A percentile compares a stretch with the other conserved stretches of the same genome.
Conservation (phyloP, 108 stramenopile genomes). For the Fistulifera solaris region DNA sequence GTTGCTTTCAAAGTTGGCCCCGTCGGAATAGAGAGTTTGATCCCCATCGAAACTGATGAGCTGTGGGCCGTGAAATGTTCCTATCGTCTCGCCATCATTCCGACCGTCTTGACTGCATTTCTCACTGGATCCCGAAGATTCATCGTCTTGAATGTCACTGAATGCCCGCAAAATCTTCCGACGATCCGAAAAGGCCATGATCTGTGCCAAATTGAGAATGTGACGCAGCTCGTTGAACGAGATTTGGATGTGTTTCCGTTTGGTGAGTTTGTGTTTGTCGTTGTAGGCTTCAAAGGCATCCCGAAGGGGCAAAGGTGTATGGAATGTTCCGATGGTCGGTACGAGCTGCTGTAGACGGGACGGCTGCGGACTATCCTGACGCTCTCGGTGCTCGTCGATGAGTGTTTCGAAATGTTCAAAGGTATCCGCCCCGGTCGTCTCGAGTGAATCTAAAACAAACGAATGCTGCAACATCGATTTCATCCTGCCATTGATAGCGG, state of each 20-base stretch:
- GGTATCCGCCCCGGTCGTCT: constrained; percentile 75
- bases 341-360: constrained; percentile 60
- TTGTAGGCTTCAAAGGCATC: constrained; percentile 80
- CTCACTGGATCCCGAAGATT: background rate
- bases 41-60: constrained; percentile 91
- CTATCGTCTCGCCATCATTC: background rate
- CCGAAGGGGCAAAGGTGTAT: constrained; percentile 71
- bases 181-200: constrained; percentile 59
- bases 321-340: constrained; percentile 82
- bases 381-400: constrained; percentile 74
- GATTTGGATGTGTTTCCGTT: constrained; percentile 73
- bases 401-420: constrained; percentile 84
- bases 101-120: background rate
- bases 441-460: constrained; percentile 82
- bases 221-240: constrained; percentile 87
- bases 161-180: background rate
- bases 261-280: constrained; percentile 68
- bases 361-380: background rate
- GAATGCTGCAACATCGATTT: constrained; percentile 84
- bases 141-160: background rate
- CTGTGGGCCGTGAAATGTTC: constrained; percentile 45
- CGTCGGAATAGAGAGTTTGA: constrained; percentile 86
- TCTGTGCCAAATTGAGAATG: constrained; percentile 84
- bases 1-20: constrained; percentile 84
- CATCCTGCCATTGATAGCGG: constrained; percentile 41